Evolutionary conservation across 2,329 filamentous ascomycete genomes (phyloP).

Genomic region (Ascomycota sp.): DNA sequence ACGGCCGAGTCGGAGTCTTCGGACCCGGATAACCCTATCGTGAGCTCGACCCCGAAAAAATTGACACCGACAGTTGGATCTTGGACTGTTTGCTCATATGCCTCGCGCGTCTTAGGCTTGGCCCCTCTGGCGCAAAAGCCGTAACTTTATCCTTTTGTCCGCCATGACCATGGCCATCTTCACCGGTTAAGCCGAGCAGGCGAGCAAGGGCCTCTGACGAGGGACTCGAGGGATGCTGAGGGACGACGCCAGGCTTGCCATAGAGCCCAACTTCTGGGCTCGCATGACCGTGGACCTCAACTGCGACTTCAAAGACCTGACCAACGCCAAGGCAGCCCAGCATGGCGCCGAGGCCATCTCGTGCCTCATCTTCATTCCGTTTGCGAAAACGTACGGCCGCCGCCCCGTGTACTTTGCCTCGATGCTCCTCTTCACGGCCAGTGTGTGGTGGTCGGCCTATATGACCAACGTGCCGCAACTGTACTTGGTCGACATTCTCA

Average conservation of each 20-base stretch:
- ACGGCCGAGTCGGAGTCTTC: no score
- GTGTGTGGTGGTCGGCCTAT: conserved; percentile 6
- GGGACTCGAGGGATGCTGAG: no score
- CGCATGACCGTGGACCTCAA: conserved; percentile 7
- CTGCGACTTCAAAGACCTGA: conserved; percentile 8
- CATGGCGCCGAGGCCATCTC: conserved; percentile 12
- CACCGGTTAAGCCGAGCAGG: conserved; percentile 3
- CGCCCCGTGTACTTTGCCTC: conserved; percentile 12
- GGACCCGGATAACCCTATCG: no score
- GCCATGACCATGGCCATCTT: conserved; percentile 6
- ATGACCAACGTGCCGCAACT: conserved; percentile 7
- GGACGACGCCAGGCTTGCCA: conserved; percentile 1
- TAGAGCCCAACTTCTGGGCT: conserved; percentile 7
- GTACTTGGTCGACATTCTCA: conserved; percentile 8
- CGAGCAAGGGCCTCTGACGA: background rate
- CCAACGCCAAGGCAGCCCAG: conserved; percentile 9
- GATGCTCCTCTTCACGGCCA: conserved; percentile 5
- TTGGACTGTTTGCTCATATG: no score
- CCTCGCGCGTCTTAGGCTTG: conserved; percentile 5
- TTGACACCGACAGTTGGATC: no score
- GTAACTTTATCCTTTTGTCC: conserved; percentile 6
- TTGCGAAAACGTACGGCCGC: conserved; percentile 14
- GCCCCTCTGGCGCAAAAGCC: conserved; percentile 6
- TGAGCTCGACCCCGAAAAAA: no score
- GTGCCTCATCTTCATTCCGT: conserved; percentile 14